These are phyloP conservation scores for Phlebiopsis flavidoalba DNA, from an alignment of 768 basidiomycete species.

Conservation along the genomic window DNA sequence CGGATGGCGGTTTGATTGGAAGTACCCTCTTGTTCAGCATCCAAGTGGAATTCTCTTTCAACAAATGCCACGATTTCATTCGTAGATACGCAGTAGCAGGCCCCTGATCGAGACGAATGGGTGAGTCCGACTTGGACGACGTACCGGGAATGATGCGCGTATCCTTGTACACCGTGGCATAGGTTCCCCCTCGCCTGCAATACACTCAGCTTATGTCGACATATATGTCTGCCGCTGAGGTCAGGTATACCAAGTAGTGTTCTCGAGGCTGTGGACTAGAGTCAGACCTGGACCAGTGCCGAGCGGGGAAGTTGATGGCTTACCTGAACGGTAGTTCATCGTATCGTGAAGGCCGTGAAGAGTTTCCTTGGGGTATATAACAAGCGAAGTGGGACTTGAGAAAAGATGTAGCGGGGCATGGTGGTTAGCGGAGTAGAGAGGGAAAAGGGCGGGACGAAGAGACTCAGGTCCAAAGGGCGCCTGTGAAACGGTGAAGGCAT, in stretches of 20 bases:
- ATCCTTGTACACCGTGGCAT: constrained; percentile 98
- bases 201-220: constrained; percentile 3
- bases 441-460: constrained; percentile 1
- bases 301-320: constrained; percentile 6
- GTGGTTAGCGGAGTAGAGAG: background rate
- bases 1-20: constrained; percentile 98
- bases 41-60: constrained; percentile 99
- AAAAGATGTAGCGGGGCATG: background rate
- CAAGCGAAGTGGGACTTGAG: background rate
- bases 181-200: constrained; percentile 86
- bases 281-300: constrained; percentile 12
- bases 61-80: constrained; percentile 96
- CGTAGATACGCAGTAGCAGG: constrained; percentile 91
- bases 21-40: constrained; percentile 98
- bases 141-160: too few relatives aligned
- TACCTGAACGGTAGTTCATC: constrained; percentile 62
- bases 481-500: background rate
- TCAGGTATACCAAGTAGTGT: constrained; percentile 56
- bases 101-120: constrained; percentile 49
- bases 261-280: constrained; percentile 65
- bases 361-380: background rate
- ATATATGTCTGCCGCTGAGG: background rate
- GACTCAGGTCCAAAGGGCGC: constrained; percentile 8
- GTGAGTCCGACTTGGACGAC: background rate
- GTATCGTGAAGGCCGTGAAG: background rate